These are phyloP conservation scores for Blepharisma stoltei DNA, from an alignment of 73 alveolate species.

Conservation along the genomic window DNA sequence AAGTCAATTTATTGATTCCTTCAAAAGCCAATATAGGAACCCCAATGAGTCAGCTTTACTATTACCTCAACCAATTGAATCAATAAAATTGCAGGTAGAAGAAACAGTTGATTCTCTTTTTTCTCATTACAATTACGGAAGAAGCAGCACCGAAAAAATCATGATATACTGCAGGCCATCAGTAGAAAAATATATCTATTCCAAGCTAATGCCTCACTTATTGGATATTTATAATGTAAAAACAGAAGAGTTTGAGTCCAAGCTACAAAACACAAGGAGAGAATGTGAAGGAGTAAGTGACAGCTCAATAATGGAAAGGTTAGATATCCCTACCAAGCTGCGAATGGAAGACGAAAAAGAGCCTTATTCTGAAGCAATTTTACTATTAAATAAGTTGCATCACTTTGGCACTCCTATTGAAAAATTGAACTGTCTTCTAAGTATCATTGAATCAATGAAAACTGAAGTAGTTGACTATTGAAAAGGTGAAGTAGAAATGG, in stretches of 20 bases:
- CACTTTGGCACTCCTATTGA: conserved; percentile 5
- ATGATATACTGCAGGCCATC: conserved; percentile 33
- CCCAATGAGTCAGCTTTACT: conserved; percentile 20
- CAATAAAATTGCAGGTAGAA: conserved; percentile 10
- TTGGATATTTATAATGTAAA: conserved; percentile 3
- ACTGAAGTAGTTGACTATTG: conserved; percentile 20
- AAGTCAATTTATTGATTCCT: background rate
- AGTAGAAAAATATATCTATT: conserved; percentile 29
- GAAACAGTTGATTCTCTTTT: conserved; percentile 5
- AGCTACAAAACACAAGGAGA: background rate
- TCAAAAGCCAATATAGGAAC: background rate
- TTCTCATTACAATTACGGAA: conserved; percentile 29
- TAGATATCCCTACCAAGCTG: background rate
- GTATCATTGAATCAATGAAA: conserved; percentile 2
- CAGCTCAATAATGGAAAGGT: background rate
- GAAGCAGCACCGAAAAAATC: conserved; percentile 15
- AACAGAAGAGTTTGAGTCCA: background rate
- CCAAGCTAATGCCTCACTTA: background rate
- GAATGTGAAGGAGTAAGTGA: background rate
- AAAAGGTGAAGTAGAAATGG: conserved; percentile 23
- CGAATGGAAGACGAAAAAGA: conserved; percentile 10
- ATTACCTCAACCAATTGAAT: conserved; percentile 18
- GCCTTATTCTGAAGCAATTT: conserved; percentile 24
- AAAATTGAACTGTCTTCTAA: conserved; percentile 21
- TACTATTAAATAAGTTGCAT: background rate